These are phyloP conservation scores for Musa beccarii DNA, from an alignment of 176 grass and related monocot species.

Conservation along the genomic window DNA sequence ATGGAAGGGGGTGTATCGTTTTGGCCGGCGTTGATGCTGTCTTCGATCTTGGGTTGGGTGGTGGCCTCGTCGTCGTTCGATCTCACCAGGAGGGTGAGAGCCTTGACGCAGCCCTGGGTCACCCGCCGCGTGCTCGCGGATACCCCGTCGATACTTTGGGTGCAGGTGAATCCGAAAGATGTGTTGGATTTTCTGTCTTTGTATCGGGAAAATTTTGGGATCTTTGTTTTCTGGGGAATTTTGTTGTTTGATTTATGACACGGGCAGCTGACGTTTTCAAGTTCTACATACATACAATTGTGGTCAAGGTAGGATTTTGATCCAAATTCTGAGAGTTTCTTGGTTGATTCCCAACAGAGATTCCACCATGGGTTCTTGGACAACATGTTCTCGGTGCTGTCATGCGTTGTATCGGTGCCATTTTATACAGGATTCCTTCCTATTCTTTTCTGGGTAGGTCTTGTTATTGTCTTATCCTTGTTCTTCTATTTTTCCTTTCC, in stretches of 20 bases:
- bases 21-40: slow-evolving; percentile 73
- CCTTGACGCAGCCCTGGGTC: slow-evolving; percentile 59
- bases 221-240: not conserved
- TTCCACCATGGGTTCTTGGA: slow-evolving; percentile 55
- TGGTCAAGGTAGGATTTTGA: not conserved
- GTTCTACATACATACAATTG: not conserved
- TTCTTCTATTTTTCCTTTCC: not conserved
- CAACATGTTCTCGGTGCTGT: slow-evolving; percentile 74
- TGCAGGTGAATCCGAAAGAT: slow-evolving; percentile 46
- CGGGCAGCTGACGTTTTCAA: not conserved
- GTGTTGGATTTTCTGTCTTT: not conserved
- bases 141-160: slow-evolving; percentile 41
- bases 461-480: not conserved
- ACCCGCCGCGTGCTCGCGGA: slow-evolving; percentile 54
- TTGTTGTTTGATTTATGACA: not conserved
- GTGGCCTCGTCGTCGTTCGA: slow-evolving; percentile 62
- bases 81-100: slow-evolving; percentile 58
- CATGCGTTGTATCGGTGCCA: slow-evolving; percentile 81
- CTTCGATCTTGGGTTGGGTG: slow-evolving; percentile 61
- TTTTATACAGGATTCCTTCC: slow-evolving; percentile 98
- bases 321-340: slow-evolving; percentile 12
- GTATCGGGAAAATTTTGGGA: not conserved
- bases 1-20: slow-evolving; percentile 47
- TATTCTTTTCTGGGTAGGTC: slow-evolving; percentile 84
- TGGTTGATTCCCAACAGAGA: slow-evolving; percentile 48